Percentiles rank a stretch among this genome's conserved stretches.
These are phyloP conservation scores for Fusarium sp. DNA, from an alignment of 2,329 filamentous ascomycete species.

Conservation along the genomic window DNA sequence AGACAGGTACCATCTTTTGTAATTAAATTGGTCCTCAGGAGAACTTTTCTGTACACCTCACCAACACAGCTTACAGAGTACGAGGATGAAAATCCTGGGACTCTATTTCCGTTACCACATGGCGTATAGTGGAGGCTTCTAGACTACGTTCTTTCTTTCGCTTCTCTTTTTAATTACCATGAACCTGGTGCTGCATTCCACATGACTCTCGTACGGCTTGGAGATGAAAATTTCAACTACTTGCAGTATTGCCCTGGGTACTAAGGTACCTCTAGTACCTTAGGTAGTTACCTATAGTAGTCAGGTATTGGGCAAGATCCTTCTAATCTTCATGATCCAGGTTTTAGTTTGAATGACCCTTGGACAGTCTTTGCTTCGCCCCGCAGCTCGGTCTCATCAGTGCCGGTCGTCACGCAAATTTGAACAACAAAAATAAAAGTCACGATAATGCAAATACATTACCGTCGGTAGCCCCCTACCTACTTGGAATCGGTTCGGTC, in stretches of 20 bases:
- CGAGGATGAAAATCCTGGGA: constrained; percentile 5
- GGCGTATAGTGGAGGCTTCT: constrained; percentile 25
- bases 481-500: constrained; percentile 29
- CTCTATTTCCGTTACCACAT: constrained; percentile 44
- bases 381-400: constrained; percentile 15
- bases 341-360: constrained; percentile 14
- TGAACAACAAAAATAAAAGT: constrained; percentile 11
- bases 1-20: background rate
- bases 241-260: background rate
- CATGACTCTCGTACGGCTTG: constrained; percentile 40
- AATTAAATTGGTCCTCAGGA: background rate
- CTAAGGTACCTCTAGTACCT: background rate
- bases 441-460: constrained; percentile 42
- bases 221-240: constrained; percentile 24
- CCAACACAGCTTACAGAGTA: background rate
- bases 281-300: no score
- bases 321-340: constrained; percentile 14
- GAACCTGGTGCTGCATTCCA: constrained; percentile 19
- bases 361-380: constrained; percentile 11
- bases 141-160: constrained; percentile 20
- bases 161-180: constrained; percentile 5
- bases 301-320: constrained; percentile 12
- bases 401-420: constrained; percentile 26
- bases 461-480: constrained; percentile 37
- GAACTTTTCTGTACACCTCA: no score